Conservation (phyloP, 495 filamentous ascomycete genomes). For the Aspergillus funiculosus region DNA sequence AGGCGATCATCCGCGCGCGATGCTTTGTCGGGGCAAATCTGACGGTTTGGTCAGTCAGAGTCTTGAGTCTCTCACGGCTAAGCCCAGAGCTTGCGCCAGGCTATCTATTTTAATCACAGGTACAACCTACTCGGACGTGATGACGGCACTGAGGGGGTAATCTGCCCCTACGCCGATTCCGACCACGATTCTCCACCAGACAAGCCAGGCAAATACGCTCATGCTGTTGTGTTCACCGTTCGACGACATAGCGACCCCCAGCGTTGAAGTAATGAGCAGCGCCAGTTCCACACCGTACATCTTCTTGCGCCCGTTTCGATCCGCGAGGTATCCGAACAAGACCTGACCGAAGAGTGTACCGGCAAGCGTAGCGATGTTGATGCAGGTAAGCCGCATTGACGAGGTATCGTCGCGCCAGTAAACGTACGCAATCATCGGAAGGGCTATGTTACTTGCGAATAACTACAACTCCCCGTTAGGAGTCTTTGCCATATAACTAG, state of each 20-base stretch:
- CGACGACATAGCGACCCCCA: conserved; percentile 50
- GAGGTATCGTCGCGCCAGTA: conserved; percentile 50
- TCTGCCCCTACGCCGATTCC: conserved; percentile 55
- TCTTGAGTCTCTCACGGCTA: too few relatives aligned
- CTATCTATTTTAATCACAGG: too few relatives aligned
- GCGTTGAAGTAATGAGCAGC: conserved; percentile 50
- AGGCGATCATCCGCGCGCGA: conserved; percentile 58
- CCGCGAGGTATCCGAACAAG: conserved; percentile 57
- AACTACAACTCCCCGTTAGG: conserved; percentile 25
- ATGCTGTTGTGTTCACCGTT: conserved; percentile 41
- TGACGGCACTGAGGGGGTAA: conserved; percentile 54
- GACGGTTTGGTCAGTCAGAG: not conserved
- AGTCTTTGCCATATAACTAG: not conserved
- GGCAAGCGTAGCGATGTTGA: conserved; percentile 55
- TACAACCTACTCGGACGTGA: conserved; percentile 50
- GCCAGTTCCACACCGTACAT: conserved; percentile 62
- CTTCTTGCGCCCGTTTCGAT: conserved; percentile 54
- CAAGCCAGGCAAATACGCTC: conserved; percentile 51
- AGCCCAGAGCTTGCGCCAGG: too few relatives aligned
- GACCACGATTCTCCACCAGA: conserved; percentile 53
- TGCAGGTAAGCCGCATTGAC: conserved; percentile 36
- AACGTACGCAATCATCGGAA: conserved; percentile 56
- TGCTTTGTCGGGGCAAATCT: conserved; percentile 55
- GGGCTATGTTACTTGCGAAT: conserved; percentile 60
- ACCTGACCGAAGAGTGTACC: conserved; percentile 57